Base-by-base conservation (phyloP, 169 alveolate genomes). In the Plasmodium adleri region DNA sequence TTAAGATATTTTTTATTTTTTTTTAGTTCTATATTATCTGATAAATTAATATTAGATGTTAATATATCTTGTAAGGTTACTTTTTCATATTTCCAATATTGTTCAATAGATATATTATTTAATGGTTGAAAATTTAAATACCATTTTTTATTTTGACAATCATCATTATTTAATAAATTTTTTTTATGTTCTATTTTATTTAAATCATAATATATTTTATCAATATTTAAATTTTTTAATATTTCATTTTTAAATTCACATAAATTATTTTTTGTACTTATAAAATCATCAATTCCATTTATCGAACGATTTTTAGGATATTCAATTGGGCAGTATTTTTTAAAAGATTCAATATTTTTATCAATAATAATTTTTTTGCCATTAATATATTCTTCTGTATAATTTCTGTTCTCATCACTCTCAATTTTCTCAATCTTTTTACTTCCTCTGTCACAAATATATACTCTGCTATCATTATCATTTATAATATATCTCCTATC, bases 81-180 rank as follows among this genome's bases (percentile, higher is more conserved):
- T 67, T 80, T 80, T n/a, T 80, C 90, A 67, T 80, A 80, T 59
- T 80, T 80, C 90, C 90, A 80, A 80, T 80, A 80, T 47, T 80
- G 90, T n/a, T 64, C 83, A 60, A 80, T 80, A n/a, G 80, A 20
- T 50, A 80, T 60, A 54, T 80, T 80, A 67, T 24, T 59, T 67
- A 80, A 54, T 17, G 90, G 90, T 56, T 80, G 90, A 24, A 80
- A 80, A 54, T 80, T 50, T 63, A 80, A 17, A 72, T 80, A 80
- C 90, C 90, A 80, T 67, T 80, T 80, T 54, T 80, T 80, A 5
- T 54, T 80, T 15, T 60, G 59, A 54, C 17, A 12, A 6, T 67
- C 54, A 13, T 80, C 52, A 80, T 80, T 67, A 39, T 58, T 80
- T 67, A 80, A 15, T 32, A 80, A 80, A 49, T 72, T 67, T 54